A percentile compares a stretch with the other conserved stretches of the same genome.
Evolutionary conservation across 495 filamentous ascomycete genomes (phyloP).

Genomic region (Trichoderma reesei): DNA sequence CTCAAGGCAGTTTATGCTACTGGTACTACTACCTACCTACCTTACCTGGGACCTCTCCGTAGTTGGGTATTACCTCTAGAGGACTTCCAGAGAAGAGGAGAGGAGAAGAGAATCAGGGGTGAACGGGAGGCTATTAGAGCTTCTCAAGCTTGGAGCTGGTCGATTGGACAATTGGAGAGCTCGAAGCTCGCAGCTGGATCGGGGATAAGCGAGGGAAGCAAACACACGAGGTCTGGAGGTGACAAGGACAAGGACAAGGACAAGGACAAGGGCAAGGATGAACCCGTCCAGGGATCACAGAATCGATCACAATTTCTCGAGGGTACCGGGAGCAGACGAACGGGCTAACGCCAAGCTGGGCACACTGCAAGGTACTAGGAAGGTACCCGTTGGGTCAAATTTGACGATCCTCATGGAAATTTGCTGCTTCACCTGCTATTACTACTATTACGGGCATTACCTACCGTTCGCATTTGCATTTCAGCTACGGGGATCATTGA

Average conservation of each 20-base stretch:
- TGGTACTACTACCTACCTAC: too few relatives aligned
- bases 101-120: too few relatives aligned
- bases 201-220: neutral
- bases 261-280: neutral
- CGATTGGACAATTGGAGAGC: neutral
- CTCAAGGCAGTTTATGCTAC: too few relatives aligned
- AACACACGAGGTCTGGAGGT: neutral
- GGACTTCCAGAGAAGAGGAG: neutral
- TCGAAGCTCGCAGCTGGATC: neutral
- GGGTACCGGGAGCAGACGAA: neutral
- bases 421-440: neutral
- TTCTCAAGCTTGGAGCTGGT: neutral
- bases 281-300: neutral
- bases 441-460: neutral
- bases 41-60: too few relatives aligned
- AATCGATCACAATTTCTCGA: conserved; percentile 4
- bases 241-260: neutral
- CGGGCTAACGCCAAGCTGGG: neutral
- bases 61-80: too few relatives aligned
- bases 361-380: neutral
- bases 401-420: too few relatives aligned
- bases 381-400: neutral
- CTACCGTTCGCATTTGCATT: neutral
- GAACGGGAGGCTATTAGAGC: neutral
- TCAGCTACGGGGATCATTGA: too few relatives aligned